These are phyloP conservation scores for Fusarium hainanense DNA, from an alignment of 2,329 filamentous ascomycete genomes.

Conservation along the genomic window DNA sequence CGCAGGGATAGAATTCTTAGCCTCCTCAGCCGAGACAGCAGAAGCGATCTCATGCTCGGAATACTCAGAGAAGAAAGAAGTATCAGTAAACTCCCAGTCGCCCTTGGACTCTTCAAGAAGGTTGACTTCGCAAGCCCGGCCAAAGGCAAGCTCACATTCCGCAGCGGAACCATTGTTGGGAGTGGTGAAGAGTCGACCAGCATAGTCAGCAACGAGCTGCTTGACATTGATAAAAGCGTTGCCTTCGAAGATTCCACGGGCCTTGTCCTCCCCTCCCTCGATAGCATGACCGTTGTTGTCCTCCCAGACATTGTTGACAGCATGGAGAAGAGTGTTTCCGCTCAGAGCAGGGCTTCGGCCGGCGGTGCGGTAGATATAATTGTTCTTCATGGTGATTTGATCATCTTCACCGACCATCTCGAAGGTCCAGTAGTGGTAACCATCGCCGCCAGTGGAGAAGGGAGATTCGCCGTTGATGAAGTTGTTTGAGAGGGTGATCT, in stretches of 20 bases:
- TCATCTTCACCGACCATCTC: constrained; percentile 64
- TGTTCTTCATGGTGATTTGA: constrained; percentile 65
- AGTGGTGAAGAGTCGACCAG: not conserved
- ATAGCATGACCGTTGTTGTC: constrained; percentile 2
- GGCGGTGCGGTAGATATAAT: constrained; percentile 58
- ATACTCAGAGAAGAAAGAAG: constrained; percentile 18
- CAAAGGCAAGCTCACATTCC: constrained; percentile 1
- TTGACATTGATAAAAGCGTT: constrained; percentile 11
- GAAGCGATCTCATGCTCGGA: constrained; percentile 4
- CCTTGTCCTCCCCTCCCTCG: not conserved
- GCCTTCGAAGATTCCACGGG: not conserved
- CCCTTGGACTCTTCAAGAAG: not conserved
- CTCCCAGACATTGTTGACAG: constrained; percentile 13
- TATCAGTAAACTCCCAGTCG: constrained; percentile 8
- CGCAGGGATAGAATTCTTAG: constrained; percentile 1
- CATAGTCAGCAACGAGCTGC: not conserved
- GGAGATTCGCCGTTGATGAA: constrained; percentile 2
- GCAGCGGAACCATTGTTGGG: not conserved
- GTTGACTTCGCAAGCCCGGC: not conserved
- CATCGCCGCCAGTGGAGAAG: constrained; percentile 61
- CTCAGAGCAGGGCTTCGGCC: constrained; percentile 2
- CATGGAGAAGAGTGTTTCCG: constrained; percentile 8
- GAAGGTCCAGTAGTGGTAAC: constrained; percentile 68
- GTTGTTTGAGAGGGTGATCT: constrained; percentile 10
- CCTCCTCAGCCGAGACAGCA: constrained; percentile 6